Base-by-base conservation (phyloP, 495 filamentous ascomycete genomes). In the Lasiosphaeris hirsuta region DNA sequence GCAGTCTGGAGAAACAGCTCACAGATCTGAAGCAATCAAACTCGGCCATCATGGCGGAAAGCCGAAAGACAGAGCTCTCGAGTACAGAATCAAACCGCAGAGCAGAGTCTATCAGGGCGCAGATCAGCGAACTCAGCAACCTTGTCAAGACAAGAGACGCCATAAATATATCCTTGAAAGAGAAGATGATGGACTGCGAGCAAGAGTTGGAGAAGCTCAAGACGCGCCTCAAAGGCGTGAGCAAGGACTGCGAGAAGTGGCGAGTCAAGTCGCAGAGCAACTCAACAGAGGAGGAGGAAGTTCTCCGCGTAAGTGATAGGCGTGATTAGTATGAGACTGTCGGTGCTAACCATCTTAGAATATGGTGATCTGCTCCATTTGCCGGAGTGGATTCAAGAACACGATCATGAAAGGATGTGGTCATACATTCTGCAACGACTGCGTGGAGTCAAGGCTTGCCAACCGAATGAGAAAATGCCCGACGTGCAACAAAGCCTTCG, bases 381-480 rank as follows among this genome's bases (percentile, higher is more conserved):
- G 94, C 73, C 86, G 87, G 59, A 84, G 78, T 51, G 89, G 92
- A 53, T 94, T 96, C 79, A 97, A 97, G 74, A 89, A 97, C 69
- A 96, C 92, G 1, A 86, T 86, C 14, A 81, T 98, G 63, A 92
- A 91, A 68, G 90, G 87, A 11, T 98, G 94, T 70, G 94, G 94
- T n/a, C 94, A 98, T 72, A 85, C 96, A 17, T 96, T 97, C 72
- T 98, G 94, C 82, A 84, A 82, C 63, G 81, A 84, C 23, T 98
- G 94, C 66, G 86, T 96, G 23, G 90, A 96, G 51, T 86, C 92
- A 64, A 86, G 92, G 49, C 84, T 96, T 50, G 78, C 81, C 8
- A 94, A 92, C 57, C 89, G 94, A 36, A 92, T 90, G 68, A 84
- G 94, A 56, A 97, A 97, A 72, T 98, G 94, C 65, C 94, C 94